Percentiles rank a stretch among this genome's conserved stretches.
phyloP scores from a whole-genome alignment of 331 rosid genomes.

The Arachis monticola region DNA sequence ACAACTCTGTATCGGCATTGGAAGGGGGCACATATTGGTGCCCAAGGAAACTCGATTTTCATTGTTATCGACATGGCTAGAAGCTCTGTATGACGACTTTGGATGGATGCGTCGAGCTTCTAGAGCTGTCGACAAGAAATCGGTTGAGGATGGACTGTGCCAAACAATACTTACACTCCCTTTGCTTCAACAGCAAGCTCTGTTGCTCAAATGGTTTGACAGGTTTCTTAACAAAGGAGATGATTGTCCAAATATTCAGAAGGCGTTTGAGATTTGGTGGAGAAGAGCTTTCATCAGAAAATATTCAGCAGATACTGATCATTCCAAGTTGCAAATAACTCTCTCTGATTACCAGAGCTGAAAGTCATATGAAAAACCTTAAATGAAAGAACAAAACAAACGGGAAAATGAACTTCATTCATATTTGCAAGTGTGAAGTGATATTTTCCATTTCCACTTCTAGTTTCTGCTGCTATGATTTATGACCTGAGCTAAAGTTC shows the following conservation, averaged over 20 bases:
- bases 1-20: slow-evolving; percentile 79
- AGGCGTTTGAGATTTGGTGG: slow-evolving; percentile 98
- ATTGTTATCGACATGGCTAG: slow-evolving; percentile 83
- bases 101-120: slow-evolving; percentile 91
- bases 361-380: slow-evolving; percentile 36
- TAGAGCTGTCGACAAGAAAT: slow-evolving; percentile 66
- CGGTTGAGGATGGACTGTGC: slow-evolving; percentile 83
- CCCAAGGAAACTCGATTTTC: slow-evolving; percentile 74
- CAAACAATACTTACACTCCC: slow-evolving; percentile 92
- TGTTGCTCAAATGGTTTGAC: slow-evolving; percentile 81
- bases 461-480: slow-evolving; percentile 23
- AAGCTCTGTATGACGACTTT: slow-evolving; percentile 84
- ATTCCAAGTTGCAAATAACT: slow-evolving; percentile 73
- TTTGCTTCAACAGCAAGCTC: slow-evolving; percentile 73
- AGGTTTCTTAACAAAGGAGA: slow-evolving; percentile 86
- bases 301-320: slow-evolving; percentile 56
- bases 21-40: slow-evolving; percentile 77
- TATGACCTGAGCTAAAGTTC: not conserved
- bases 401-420: slow-evolving; percentile 15
- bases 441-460: slow-evolving; percentile 28
- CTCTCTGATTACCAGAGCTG: slow-evolving; percentile 62
- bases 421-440: slow-evolving; percentile 41
- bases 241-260: slow-evolving; percentile 88
- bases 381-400: not conserved
- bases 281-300: slow-evolving; percentile 84